Base-by-base conservation (phyloP, 75 land plant species). In the Sequoiadendron giganteum region DNA sequence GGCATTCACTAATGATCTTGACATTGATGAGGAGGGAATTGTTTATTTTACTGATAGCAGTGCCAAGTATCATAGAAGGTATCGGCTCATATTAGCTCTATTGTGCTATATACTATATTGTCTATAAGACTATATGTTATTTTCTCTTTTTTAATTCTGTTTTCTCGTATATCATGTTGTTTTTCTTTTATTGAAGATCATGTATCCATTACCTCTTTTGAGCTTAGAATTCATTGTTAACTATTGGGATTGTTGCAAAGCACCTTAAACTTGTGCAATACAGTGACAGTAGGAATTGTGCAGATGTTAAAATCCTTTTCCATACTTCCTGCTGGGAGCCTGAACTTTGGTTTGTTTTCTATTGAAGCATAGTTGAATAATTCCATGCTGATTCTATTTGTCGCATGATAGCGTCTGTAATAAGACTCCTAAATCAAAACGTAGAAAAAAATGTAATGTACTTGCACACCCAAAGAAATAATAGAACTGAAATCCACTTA, bases 61-160 rank as follows among this genome's bases (percentile, higher is more conserved):
- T 78, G 34, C 77, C 49, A 88, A 68, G 13, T 95, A 95, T 43
- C 94, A 93, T 43, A 88, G 99, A 88, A 97, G 99, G 99, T 95
- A 87, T 81, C 84, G 86, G 6, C 68, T 47, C 70, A 65, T 65
- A 65, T 65, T 65, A 65, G n/a, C 7, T 21, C 68, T 61, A 4
- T 61, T 61, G 68, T 65, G 30, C 70, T 65, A 65, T 65, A 28
- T 65, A 25, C 8, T 25, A 9, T 65, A 65, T 65, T 1, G 65
- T 58, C 25, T 65, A n/a, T n/a, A n/a, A n/a, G n/a, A n/a, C n/a
- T n/a, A 5, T 28, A 28, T 25, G 70, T 28, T 65, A 65, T 25
- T 28, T 52, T 61, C 25, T 61, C 68, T 21, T 19, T 61, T 61
- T 19, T 19, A 61, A 61, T 3, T 5, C 68, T 28, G 70, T 65